Evolutionary conservation across 495 filamentous ascomycete species (phyloP).

Genomic region (Penicillium tannophilum): DNA sequence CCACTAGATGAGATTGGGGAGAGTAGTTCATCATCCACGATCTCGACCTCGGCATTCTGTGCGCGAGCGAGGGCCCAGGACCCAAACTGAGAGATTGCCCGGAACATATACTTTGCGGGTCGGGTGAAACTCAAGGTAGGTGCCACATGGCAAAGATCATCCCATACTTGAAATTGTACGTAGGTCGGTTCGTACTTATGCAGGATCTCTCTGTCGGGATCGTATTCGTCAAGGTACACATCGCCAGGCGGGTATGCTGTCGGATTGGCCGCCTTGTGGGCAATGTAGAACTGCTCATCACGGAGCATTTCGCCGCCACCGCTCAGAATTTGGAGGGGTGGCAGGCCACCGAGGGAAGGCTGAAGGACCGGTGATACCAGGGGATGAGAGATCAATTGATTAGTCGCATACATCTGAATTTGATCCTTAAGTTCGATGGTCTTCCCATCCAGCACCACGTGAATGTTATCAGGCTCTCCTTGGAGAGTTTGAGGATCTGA

Average conservation of each 20-base stretch:
- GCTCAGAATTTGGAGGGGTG: slow-evolving; percentile 80
- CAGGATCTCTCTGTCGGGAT: slow-evolving; percentile 55
- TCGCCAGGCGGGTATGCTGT: slow-evolving; percentile 69
- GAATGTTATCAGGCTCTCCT: slow-evolving; percentile 41
- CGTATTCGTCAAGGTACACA: slow-evolving; percentile 63
- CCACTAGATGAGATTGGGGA: slow-evolving; percentile 70
- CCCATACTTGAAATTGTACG: slow-evolving; percentile 96
- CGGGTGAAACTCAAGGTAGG: slow-evolving; percentile 87
- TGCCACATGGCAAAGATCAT: slow-evolving; percentile 88
- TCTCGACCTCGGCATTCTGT: slow-evolving; percentile 76
- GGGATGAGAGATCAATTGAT: slow-evolving; percentile 82
- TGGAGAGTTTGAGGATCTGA: slow-evolving; percentile 27
- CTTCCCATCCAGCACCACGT: slow-evolving; percentile 71
- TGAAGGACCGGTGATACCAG: slow-evolving; percentile 87
- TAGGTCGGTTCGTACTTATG: slow-evolving; percentile 76
- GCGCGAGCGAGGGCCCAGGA: slow-evolving; percentile 86
- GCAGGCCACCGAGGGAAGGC: slow-evolving; percentile 82
- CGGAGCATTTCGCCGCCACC: slow-evolving; percentile 87
- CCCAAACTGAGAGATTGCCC: slow-evolving; percentile 86
- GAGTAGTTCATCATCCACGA: slow-evolving; percentile 74
- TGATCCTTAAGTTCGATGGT: slow-evolving; percentile 81
- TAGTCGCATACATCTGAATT: slow-evolving; percentile 93
- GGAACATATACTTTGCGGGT: slow-evolving; percentile 95
- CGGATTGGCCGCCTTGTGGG: slow-evolving; percentile 90
- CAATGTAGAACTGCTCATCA: slow-evolving; percentile 93